Conservation (phyloP, 495 filamentous ascomycete species). For the Evernia prunastri region DNA sequence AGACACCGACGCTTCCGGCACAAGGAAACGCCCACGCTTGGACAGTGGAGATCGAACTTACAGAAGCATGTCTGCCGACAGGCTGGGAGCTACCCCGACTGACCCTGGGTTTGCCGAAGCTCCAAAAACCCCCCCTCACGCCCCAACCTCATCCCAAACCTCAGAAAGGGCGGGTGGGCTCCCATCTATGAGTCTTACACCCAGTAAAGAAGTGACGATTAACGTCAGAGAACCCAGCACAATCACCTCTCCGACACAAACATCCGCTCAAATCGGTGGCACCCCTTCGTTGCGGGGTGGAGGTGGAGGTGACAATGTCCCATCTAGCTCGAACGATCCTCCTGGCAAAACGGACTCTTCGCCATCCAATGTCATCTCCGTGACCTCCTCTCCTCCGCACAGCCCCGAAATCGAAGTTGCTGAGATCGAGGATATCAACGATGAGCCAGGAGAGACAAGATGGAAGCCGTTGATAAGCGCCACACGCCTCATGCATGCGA, state of each 20-base stretch:
- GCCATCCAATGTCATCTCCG: slow-evolving; percentile 36
- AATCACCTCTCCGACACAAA: not conserved
- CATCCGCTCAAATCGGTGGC: slow-evolving; percentile 2
- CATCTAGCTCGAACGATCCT: not conserved
- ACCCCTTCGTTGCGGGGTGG: not conserved
- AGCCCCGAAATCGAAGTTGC: slow-evolving; percentile 52
- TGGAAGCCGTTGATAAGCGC: slow-evolving; percentile 36
- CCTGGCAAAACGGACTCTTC: slow-evolving; percentile 12
- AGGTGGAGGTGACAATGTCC: not conserved
- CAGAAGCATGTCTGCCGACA: slow-evolving; percentile 41
- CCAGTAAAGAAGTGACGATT: slow-evolving; percentile 50
- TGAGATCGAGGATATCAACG: slow-evolving; percentile 50
- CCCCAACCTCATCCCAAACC: not conserved
- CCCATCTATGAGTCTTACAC: slow-evolving; percentile 29
- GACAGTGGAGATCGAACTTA: slow-evolving; percentile 48
- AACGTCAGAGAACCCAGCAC: slow-evolving; percentile 32
- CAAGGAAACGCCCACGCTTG: slow-evolving; percentile 57
- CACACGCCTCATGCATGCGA: slow-evolving; percentile 28
- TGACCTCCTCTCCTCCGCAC: slow-evolving; percentile 44
- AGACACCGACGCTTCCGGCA: slow-evolving; percentile 47
- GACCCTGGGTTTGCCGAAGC: slow-evolving; percentile 29
- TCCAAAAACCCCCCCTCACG: slow-evolving; percentile 26
- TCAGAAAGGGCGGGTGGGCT: not conserved
- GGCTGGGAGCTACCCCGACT: slow-evolving; percentile 25
- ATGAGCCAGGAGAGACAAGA: slow-evolving; percentile 39